phyloP scores from a whole-genome alignment of 768 basidiomycete species.

The Leccinum variicolor region DNA sequence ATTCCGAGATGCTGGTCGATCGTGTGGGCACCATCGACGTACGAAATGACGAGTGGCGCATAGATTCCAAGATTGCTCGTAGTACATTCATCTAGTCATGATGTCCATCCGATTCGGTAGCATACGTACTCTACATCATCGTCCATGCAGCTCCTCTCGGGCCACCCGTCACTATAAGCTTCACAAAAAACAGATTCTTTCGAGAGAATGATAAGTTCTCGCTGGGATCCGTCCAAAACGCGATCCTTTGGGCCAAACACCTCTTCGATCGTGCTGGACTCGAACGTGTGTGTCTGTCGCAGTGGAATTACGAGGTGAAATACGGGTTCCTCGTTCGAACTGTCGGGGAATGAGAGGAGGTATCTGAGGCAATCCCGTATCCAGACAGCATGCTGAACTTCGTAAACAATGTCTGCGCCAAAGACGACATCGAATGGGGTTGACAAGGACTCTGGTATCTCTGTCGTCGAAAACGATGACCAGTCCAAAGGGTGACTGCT shows the following conservation, averaged over 20 bases:
- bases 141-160: slow-evolving; percentile 29
- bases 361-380: slow-evolving; percentile 40
- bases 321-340: neutral
- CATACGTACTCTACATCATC: slow-evolving; percentile 67
- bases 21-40: neutral
- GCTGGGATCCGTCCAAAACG: neutral
- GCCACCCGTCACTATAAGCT: slow-evolving; percentile 24
- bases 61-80: neutral
- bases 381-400: slow-evolving; percentile 45
- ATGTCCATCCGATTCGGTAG: slow-evolving; percentile 68
- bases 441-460: slow-evolving; percentile 23
- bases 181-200: slow-evolving; percentile 58
- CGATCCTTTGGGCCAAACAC: slow-evolving; percentile 39
- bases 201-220: slow-evolving; percentile 46
- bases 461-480: slow-evolving; percentile 27
- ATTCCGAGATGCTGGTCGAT: neutral
- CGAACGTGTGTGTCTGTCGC: slow-evolving; percentile 58
- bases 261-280: slow-evolving; percentile 56
- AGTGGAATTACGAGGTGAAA: slow-evolving; percentile 83
- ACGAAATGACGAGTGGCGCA: neutral
- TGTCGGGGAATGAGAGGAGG: slow-evolving; percentile 32
- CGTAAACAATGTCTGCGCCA: slow-evolving; percentile 56
- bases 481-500: slow-evolving; percentile 37
- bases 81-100: neutral
- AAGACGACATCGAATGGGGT: slow-evolving; percentile 46